phyloP scores from a whole-genome alignment of 768 basidiomycete genomes.

The Podaxis sp. region DNA sequence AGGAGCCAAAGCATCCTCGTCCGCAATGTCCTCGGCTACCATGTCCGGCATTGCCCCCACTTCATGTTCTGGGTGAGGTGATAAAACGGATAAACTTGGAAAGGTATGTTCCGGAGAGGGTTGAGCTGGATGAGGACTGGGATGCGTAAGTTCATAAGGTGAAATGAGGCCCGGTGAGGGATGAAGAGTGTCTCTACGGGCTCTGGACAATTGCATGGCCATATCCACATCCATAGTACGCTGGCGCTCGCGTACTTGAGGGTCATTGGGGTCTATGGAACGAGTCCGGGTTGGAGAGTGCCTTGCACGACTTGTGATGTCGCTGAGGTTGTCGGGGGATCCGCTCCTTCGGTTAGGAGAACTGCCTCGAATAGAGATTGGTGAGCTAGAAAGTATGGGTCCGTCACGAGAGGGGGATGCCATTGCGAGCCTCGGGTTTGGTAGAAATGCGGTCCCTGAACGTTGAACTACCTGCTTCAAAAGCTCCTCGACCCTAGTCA shows the following conservation, averaged over 20 bases:
- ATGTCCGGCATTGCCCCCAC: constrained; percentile 25
- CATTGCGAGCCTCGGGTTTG: constrained; percentile 21
- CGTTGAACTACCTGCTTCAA: neutral
- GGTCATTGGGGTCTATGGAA: constrained; percentile 65
- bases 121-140: constrained; percentile 13
- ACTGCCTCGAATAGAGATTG: constrained; percentile 32
- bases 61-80: constrained; percentile 45
- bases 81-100: constrained; percentile 36
- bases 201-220: constrained; percentile 75
- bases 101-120: constrained; percentile 22
- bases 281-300: constrained; percentile 61
- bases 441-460: too few relatives aligned
- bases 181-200: constrained; percentile 58
- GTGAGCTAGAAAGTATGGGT: constrained; percentile 33
- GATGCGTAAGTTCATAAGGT: constrained; percentile 18
- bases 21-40: constrained; percentile 17
- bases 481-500: neutral
- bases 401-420: constrained; percentile 32
- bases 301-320: constrained; percentile 37
- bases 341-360: constrained; percentile 39
- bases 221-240: constrained; percentile 92
- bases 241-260: constrained; percentile 80
- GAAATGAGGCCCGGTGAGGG: constrained; percentile 25
- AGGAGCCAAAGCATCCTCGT: constrained; percentile 19
- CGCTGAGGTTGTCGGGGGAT: constrained; percentile 37